These are phyloP conservation scores for Echinosophora koreensis DNA, from an alignment of 306 rosid genomes.

Conservation along the genomic window DNA sequence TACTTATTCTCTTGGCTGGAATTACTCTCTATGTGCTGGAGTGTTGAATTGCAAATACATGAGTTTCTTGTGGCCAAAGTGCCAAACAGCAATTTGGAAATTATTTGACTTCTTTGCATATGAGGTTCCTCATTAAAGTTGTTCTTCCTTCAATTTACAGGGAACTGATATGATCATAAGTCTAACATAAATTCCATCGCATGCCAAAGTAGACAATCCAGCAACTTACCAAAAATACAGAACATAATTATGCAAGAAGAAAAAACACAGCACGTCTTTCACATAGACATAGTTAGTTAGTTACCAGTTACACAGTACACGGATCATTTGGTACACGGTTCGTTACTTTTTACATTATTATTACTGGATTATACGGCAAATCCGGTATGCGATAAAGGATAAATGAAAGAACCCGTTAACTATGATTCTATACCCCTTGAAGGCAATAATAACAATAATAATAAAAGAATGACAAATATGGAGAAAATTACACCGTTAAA, in stretches of 20 bases:
- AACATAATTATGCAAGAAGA: neutral
- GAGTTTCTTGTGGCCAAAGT: neutral
- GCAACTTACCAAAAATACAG: neutral
- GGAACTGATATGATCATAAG: neutral
- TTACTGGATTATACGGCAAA: too few species aligned
- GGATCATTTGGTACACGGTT: too few species aligned
- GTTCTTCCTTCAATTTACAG: neutral
- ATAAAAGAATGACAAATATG: neutral
- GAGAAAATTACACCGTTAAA: slow-evolving; percentile 6
- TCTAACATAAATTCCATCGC: neutral
- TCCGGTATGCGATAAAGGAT: too few species aligned
- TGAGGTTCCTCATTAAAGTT: neutral
- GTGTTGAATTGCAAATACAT: neutral
- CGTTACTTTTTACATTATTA: too few species aligned
- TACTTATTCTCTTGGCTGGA: too few species aligned
- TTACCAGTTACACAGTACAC: too few species aligned
- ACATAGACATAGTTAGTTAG: too few species aligned
- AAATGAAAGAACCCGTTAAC: too few species aligned
- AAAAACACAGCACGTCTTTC: neutral
- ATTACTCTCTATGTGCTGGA: too few species aligned
- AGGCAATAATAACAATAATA: neutral
- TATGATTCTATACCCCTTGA: too few species aligned
- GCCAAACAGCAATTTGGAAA: neutral
- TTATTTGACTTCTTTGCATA: slow-evolving; percentile 23
- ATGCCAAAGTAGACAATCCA: neutral